phyloP scores from a whole-genome alignment of 805 yeast species.

The Metschnikowia koreensis region DNA sequence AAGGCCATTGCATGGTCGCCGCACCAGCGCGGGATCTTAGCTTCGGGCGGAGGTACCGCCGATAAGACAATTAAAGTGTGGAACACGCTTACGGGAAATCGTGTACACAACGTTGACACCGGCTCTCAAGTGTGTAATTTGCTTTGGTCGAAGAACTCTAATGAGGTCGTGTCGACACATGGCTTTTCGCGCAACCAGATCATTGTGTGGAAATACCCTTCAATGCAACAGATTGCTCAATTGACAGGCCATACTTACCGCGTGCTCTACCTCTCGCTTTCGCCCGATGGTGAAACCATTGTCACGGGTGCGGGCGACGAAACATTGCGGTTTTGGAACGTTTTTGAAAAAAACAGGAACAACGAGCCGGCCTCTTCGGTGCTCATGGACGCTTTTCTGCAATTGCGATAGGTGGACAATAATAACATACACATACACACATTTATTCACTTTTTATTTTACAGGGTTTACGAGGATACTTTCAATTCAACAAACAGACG shows the following conservation, averaged over 20 bases:
- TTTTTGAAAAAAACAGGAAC: slow-evolving; percentile 72
- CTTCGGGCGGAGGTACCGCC: slow-evolving; percentile 96
- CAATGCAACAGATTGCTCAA: slow-evolving; percentile 89
- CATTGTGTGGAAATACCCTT: slow-evolving; percentile 90
- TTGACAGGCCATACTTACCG: slow-evolving; percentile 93
- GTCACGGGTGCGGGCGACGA: slow-evolving; percentile 99
- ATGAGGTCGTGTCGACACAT: slow-evolving; percentile 91
- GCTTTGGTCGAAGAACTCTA: slow-evolving; percentile 88
- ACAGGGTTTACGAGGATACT: neutral
- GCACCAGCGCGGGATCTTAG: slow-evolving; percentile 88
- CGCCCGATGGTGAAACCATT: slow-evolving; percentile 94
- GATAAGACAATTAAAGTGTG: slow-evolving; percentile 88
- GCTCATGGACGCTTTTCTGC: slow-evolving; percentile 71
- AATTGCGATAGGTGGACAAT: slow-evolving; percentile 47
- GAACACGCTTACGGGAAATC: slow-evolving; percentile 80
- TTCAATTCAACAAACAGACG: neutral
- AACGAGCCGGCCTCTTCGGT: slow-evolving; percentile 61
- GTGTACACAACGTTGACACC: slow-evolving; percentile 79
- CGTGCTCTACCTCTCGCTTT: slow-evolving; percentile 82
- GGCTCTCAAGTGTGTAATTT: slow-evolving; percentile 96
- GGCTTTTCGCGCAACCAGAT: slow-evolving; percentile 91
- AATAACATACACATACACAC: too few relatives aligned
- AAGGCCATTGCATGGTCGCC: slow-evolving; percentile 98
- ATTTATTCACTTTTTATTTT: neutral
- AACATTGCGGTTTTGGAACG: slow-evolving; percentile 92